Percentiles rank a stretch among this genome's conserved stretches.
Conservation (phyloP, 163 green algal species). For the Chlorella variabilis region DNA sequence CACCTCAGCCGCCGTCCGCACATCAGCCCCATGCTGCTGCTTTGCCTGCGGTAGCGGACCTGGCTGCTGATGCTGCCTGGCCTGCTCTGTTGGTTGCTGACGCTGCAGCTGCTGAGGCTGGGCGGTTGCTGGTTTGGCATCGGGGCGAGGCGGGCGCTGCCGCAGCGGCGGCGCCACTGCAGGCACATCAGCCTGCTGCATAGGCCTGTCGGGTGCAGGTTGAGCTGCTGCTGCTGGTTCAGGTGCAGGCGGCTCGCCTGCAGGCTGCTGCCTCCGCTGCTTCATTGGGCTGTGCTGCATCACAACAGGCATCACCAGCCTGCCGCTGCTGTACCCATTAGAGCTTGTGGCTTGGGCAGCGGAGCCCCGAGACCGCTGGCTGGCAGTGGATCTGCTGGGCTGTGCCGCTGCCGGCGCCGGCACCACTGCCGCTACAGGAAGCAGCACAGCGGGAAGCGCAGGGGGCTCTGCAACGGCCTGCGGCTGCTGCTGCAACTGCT, state of each 20-base stretch:
- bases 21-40: neutral
- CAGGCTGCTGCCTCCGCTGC: neutral
- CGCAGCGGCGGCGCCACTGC: no score
- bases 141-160: no score
- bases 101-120: neutral
- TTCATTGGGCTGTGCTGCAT: constrained; percentile 26
- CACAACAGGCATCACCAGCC: constrained; percentile 15
- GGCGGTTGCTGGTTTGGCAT: neutral
- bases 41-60: neutral
- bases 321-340: neutral
- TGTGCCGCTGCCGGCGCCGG: neutral
- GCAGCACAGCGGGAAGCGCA: neutral
- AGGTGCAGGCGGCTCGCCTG: no score
- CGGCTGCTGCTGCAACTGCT: neutral
- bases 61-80: no score
- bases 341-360: neutral
- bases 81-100: neutral
- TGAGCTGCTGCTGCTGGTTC: neutral
- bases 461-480: neutral
- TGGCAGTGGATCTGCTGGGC: neutral
- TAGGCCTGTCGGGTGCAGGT: no score
- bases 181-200: no score
- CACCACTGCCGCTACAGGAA: neutral
- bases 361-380: no score
- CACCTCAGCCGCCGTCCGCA: no score